Evolutionary conservation across 768 basidiomycete genomes (phyloP).

Genomic region (Roridomyces roridus): DNA sequence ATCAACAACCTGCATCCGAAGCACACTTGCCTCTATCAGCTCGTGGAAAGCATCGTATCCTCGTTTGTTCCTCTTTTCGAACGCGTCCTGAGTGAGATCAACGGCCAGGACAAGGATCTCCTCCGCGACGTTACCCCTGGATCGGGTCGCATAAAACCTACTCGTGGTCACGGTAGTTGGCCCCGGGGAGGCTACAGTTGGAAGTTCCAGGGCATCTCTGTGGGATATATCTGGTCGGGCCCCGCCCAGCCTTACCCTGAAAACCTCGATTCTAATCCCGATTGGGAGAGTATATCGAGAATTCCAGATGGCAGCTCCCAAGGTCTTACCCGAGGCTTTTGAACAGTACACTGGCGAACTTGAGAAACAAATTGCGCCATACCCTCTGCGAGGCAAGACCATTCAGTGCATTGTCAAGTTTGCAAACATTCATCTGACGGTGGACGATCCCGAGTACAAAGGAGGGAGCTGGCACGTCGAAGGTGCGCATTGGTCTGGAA

Average conservation of each 20-base stretch:
- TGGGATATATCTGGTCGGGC: slow-evolving; percentile 19
- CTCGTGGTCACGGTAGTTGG: neutral
- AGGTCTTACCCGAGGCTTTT: slow-evolving; percentile 14
- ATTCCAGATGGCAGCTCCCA: neutral
- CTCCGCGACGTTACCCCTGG: slow-evolving; percentile 16
- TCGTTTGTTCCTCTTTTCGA: slow-evolving; percentile 34
- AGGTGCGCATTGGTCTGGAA: slow-evolving; percentile 9
- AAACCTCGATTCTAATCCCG: no score
- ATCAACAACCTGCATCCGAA: slow-evolving; percentile 36
- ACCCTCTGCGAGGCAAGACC: slow-evolving; percentile 20
- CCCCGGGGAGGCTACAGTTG: neutral
- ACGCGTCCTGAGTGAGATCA: slow-evolving; percentile 28
- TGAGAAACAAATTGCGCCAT: slow-evolving; percentile 10
- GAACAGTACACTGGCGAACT: slow-evolving; percentile 15
- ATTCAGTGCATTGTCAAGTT: slow-evolving; percentile 44
- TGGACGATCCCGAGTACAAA: slow-evolving; percentile 32
- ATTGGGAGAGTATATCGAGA: neutral
- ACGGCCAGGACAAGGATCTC: slow-evolving; percentile 16
- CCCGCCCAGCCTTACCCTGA: no score
- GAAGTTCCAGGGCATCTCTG: neutral
- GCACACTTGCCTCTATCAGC: slow-evolving; percentile 21
- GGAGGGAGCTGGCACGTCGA: slow-evolving; percentile 43
- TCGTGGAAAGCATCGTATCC: slow-evolving; percentile 25
- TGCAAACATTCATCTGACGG: slow-evolving; percentile 38
- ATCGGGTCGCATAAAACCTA: slow-evolving; percentile 9